Conservation (phyloP, 78 protist species). For the Paulinella micropora region DNA sequence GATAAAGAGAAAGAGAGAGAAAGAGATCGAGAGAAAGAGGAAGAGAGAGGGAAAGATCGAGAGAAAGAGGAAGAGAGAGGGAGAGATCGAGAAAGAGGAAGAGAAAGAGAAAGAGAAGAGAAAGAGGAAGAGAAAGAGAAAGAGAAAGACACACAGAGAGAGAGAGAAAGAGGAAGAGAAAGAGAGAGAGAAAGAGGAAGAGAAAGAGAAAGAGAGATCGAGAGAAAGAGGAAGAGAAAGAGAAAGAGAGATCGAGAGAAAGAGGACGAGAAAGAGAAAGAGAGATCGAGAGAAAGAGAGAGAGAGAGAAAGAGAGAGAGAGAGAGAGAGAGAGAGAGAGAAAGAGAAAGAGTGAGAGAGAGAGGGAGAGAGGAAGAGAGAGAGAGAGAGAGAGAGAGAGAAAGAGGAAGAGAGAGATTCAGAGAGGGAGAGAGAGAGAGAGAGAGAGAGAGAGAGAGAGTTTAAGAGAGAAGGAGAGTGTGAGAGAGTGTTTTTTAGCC, state of each 20-base stretch:
- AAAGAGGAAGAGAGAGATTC: background rate
- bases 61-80: background rate
- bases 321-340: background rate
- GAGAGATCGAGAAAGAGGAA: background rate
- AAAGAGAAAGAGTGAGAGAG: background rate
- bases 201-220: background rate
- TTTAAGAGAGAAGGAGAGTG: too few species aligned
- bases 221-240: background rate
- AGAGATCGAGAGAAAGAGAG: background rate
- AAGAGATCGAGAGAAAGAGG: background rate
- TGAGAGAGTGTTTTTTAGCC: too few species aligned
- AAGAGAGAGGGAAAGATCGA: background rate
- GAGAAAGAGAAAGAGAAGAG: background rate
- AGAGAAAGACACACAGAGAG: background rate
- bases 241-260: background rate
- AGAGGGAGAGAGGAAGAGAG: background rate
- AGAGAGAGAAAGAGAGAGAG: background rate
- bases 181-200: background rate
- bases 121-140: background rate
- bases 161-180: background rate
- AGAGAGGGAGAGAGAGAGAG: background rate
- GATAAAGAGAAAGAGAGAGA: background rate
- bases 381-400: background rate
- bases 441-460: too few species aligned
- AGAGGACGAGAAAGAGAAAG: background rate